These are phyloP conservation scores for Lodderomyces parapsilosis DNA, from an alignment of 1,139 yeast species.

Conservation along the genomic window DNA sequence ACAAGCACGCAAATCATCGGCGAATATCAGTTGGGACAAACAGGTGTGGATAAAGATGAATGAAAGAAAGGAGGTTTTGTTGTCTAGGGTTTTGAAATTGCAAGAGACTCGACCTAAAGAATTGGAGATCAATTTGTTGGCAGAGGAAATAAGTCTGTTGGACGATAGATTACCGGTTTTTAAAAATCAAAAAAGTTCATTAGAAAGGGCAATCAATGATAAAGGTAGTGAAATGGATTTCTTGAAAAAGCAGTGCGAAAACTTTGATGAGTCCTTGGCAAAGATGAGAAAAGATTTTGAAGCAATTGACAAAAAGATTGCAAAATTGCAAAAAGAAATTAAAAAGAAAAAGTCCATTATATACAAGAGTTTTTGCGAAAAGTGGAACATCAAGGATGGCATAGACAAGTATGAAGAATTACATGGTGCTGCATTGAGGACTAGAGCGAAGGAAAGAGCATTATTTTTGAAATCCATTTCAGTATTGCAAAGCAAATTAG, in stretches of 20 bases:
- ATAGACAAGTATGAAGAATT: conserved; percentile 67
- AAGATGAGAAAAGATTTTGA: conserved; percentile 22
- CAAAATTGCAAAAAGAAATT: conserved; percentile 26
- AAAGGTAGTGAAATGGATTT: conserved; percentile 54
- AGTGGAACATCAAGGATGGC: conserved; percentile 49
- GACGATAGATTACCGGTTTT: conserved; percentile 56
- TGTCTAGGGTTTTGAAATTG: conserved; percentile 51
- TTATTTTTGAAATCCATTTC: conserved; percentile 60
- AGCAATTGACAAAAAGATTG: conserved; percentile 31
- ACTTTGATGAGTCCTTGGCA: conserved; percentile 18
- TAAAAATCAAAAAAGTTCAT: conserved; percentile 48
- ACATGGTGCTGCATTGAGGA: conserved; percentile 62
- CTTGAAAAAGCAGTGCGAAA: conserved; percentile 29
- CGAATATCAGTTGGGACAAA: conserved; percentile 65
- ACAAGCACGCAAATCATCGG: conserved; percentile 33
- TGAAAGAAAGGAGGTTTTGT: conserved; percentile 59
- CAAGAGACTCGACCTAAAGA: conserved; percentile 53
- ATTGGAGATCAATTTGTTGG: conserved; percentile 53
- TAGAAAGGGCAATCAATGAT: conserved; percentile 55
- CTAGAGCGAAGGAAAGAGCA: conserved; percentile 62
- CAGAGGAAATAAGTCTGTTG: conserved; percentile 53
- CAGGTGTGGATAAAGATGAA: conserved; percentile 60
- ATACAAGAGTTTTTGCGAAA: conserved; percentile 54
- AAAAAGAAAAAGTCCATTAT: conserved; percentile 41
- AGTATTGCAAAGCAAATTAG: conserved; percentile 58